Conservation (phyloP, 2,329 filamentous ascomycete genomes). For the Cladobotryum mycophilum region DNA sequence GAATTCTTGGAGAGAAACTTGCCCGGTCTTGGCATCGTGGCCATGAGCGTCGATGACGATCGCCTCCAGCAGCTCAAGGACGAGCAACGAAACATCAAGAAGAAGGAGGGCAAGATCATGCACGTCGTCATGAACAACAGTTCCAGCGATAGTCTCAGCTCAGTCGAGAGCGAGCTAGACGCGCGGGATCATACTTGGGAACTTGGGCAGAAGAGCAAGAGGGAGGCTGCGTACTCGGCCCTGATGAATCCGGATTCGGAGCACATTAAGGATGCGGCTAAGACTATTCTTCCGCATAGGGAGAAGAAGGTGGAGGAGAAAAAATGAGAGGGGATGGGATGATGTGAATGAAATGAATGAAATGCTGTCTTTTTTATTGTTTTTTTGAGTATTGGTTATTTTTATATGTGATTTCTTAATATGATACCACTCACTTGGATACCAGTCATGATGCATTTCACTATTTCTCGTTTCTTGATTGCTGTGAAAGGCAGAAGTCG, state of each 20-base stretch:
- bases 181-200: constrained; percentile 36
- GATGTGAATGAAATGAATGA: neutral
- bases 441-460: too few relatives aligned
- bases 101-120: constrained; percentile 48
- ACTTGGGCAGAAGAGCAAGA: constrained; percentile 41
- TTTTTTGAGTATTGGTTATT: neutral
- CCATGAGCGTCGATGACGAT: constrained; percentile 73
- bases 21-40: constrained; percentile 67
- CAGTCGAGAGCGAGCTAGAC: constrained; percentile 46
- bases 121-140: constrained; percentile 53
- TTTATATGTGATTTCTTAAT: neutral
- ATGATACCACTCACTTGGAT: constrained; percentile 9
- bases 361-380: constrained; percentile 1
- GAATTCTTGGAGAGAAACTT: constrained; percentile 66
- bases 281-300: constrained; percentile 19
- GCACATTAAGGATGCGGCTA: constrained; percentile 34
- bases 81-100: constrained; percentile 68
- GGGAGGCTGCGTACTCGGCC: constrained; percentile 44
- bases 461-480: too few relatives aligned
- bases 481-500: too few relatives aligned
- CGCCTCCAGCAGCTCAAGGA: constrained; percentile 69
- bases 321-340: neutral
- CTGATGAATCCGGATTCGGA: constrained; percentile 39
- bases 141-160: constrained; percentile 46
- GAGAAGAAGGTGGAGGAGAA: constrained; percentile 13